Evolutionary conservation across 768 basidiomycete genomes (phyloP).

Genomic region (Pleurotus cornucopiae): DNA sequence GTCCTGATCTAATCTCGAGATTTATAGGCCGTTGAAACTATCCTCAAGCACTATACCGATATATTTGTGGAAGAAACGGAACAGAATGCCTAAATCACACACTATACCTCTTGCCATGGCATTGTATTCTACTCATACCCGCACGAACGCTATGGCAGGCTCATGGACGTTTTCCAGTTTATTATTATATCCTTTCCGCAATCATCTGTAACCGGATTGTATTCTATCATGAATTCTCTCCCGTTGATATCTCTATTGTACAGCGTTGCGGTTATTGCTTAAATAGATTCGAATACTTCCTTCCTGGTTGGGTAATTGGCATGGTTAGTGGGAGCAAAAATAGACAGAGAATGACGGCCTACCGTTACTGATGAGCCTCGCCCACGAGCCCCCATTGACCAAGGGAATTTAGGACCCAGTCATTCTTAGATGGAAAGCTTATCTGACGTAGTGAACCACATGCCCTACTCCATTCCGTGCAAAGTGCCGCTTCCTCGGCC

Average conservation of each 20-base stretch:
- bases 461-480: slow-evolving; percentile 48
- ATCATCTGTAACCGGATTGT: slow-evolving; percentile 2
- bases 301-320: background rate
- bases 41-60: slow-evolving; percentile 89
- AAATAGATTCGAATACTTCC: background rate
- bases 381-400: slow-evolving; percentile 2
- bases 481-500: slow-evolving; percentile 48
- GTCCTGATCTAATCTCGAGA: slow-evolving; percentile 2
- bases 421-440: slow-evolving; percentile 23
- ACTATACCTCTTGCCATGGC: background rate
- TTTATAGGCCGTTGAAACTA: slow-evolving; percentile 86
- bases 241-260: background rate
- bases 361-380: background rate
- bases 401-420: background rate
- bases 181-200: slow-evolving; percentile 3
- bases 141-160: background rate
- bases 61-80: slow-evolving; percentile 93
- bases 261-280: background rate
- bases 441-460: slow-evolving; percentile 44
- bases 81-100: slow-evolving; percentile 11
- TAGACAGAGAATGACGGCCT: background rate
- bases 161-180: background rate
- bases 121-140: slow-evolving; percentile 5
- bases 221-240: background rate
- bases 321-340: background rate